Conservation (phyloP, 2,329 filamentous ascomycete genomes). For the Paecilomyces formosus region DNA sequence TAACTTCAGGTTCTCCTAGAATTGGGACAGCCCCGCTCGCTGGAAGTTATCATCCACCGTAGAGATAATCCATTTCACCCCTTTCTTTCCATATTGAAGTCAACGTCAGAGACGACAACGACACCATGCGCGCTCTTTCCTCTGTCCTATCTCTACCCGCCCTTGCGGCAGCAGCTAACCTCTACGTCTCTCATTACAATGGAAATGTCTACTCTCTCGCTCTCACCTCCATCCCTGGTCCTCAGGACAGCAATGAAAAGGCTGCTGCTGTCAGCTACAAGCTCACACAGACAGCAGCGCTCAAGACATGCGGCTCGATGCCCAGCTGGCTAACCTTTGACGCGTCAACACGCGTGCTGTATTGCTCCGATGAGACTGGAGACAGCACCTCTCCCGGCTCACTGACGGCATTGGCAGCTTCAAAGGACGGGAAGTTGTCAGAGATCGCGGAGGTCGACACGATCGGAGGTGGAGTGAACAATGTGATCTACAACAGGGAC, state of each 20-base stretch:
- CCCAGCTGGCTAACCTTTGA: conserved; percentile 32
- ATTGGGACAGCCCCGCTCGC: background rate
- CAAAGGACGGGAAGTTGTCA: conserved; percentile 11
- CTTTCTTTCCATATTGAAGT: background rate
- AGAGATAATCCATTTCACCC: background rate
- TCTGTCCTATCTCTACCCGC: conserved; percentile 1
- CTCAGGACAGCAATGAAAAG: background rate
- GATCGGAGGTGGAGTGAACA: conserved; percentile 24
- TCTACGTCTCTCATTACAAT: conserved; percentile 33
- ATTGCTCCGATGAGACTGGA: conserved; percentile 29
- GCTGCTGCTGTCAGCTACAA: conserved; percentile 14
- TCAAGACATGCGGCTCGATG: conserved; percentile 25
- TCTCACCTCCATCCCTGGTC: conserved; percentile 7
- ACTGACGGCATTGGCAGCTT: conserved; percentile 16
- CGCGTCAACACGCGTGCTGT: conserved; percentile 15
- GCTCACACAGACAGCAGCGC: conserved; percentile 15
- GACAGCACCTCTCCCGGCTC: conserved; percentile 19
- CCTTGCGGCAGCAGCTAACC: conserved; percentile 6
- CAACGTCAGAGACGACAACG: background rate
- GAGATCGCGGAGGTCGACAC: conserved; percentile 15
- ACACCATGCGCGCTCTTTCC: background rate
- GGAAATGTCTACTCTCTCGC: conserved; percentile 27
- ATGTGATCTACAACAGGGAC: conserved; percentile 21
- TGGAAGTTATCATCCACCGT: background rate
- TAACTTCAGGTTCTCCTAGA: background rate